Conservation (phyloP, 1,284 basidiomycete genomes). For the Bjerkandera adusta region DNA sequence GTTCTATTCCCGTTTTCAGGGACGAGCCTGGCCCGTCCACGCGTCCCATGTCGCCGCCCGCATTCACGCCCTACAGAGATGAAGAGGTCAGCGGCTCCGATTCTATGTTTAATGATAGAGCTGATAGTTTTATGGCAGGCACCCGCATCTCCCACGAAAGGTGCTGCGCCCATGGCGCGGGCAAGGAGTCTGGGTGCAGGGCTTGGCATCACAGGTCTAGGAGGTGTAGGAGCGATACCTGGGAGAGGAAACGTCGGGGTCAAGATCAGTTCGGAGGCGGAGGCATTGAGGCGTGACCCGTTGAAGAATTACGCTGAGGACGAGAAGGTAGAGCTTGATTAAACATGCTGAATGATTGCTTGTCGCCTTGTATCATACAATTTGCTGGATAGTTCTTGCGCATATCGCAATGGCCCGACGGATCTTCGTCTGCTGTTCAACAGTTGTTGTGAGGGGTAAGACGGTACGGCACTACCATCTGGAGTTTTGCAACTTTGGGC, state of each 20-base stretch:
- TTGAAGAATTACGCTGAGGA: constrained; percentile 63
- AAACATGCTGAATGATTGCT: too few relatives aligned
- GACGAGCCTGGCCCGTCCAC: too few relatives aligned
- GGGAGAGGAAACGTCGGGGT: constrained; percentile 37
- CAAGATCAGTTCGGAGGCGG: constrained; percentile 55
- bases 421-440: background rate
- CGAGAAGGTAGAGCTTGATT: constrained; percentile 22
- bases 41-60: constrained; percentile 41
- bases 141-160: constrained; percentile 24
- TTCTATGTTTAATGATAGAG: constrained; percentile 7
- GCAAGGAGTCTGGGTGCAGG: constrained; percentile 41
- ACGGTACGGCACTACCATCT: too few relatives aligned
- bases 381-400: background rate
- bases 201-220: constrained; percentile 5
- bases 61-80: constrained; percentile 66
- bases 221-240: constrained; percentile 1
- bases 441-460: background rate
- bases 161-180: constrained; percentile 51
- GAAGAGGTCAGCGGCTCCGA: constrained; percentile 43
- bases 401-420: too few relatives aligned
- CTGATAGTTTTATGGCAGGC: constrained; percentile 19
- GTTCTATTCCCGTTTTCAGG: constrained; percentile 6
- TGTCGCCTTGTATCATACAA: background rate
- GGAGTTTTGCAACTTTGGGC: too few relatives aligned
- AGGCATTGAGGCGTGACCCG: constrained; percentile 73